Evolutionary conservation across 148 eudicot species (phyloP).

Genomic region (Chenopodium suecicum): DNA sequence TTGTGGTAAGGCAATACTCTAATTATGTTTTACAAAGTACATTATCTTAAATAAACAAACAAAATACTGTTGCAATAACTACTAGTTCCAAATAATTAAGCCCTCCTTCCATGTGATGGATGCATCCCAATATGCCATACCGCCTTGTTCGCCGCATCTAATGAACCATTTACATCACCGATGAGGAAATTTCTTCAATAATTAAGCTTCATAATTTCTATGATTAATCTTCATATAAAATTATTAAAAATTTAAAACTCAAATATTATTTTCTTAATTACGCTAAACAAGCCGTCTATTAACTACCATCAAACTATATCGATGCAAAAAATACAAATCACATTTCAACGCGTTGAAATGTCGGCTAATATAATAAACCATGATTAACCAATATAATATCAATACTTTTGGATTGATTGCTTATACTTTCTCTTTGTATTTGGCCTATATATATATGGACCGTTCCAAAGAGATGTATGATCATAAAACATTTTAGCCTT

Average conservation of each 20-base stretch:
- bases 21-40: too few relatives aligned
- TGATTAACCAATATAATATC: background rate
- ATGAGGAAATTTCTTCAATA: background rate
- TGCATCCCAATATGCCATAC: background rate
- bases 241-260: background rate
- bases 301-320: constrained; percentile 21
- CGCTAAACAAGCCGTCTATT: constrained; percentile 20
- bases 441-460: constrained; percentile 5
- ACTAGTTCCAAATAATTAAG: too few relatives aligned
- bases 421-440: background rate
- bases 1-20: too few relatives aligned
- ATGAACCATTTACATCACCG: background rate
- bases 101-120: background rate
- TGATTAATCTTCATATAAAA: background rate
- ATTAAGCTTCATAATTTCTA: background rate
- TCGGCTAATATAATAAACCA: background rate
- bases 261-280: background rate
- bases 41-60: too few relatives aligned
- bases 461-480: background rate
- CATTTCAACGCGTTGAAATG: constrained; percentile 7
- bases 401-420: background rate
- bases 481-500: background rate
- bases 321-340: constrained; percentile 2
- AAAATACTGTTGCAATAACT: background rate
- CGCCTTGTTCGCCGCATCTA: constrained; percentile 10